A percentile compares a stretch with the other conserved stretches of the same genome.
Evolutionary conservation across 306 rosid genomes (phyloP).

Genomic region (Mucuna pruriens): DNA sequence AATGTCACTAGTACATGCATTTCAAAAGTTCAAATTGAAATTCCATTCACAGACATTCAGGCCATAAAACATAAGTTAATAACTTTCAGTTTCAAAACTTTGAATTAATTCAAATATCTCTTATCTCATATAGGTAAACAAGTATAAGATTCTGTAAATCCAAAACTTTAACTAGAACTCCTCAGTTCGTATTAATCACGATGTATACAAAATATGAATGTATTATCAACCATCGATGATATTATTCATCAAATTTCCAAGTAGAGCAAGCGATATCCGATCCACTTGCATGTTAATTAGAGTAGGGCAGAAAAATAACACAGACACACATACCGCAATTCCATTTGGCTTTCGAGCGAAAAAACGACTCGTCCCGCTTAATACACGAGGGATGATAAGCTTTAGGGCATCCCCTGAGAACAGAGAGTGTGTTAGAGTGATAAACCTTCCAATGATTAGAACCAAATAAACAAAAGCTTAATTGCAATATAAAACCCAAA

Average conservation of each 20-base stretch:
- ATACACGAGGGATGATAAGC: constrained; percentile 94
- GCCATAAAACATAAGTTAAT: not conserved
- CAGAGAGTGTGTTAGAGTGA: not conserved
- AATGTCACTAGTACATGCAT: not conserved
- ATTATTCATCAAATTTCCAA: not conserved
- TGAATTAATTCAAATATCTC: not conserved
- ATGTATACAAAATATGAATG: not conserved
- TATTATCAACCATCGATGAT: not conserved
- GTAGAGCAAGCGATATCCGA: not conserved
- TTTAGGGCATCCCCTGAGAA: constrained; percentile 90
- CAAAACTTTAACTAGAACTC: not conserved
- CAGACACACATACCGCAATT: constrained; percentile 68
- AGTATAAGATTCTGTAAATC: not conserved
- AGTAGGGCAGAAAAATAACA: not conserved
- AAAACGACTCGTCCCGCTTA: constrained; percentile 89
- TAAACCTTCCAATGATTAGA: not conserved
- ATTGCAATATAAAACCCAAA: not conserved
- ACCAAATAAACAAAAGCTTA: constrained; percentile 8
- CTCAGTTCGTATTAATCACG: not conserved
- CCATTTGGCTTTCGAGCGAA: constrained; percentile 90
- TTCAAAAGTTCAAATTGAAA: not conserved
- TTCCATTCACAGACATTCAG: not conserved
- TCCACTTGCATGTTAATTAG: not conserved
- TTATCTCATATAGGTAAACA: not conserved
- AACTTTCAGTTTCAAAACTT: not conserved